Evolutionary conservation across 2,329 filamentous ascomycete species (phyloP), one percentile per base, ranked within the genome.

Genomic region (Tolypocladium inflatum): DNA sequence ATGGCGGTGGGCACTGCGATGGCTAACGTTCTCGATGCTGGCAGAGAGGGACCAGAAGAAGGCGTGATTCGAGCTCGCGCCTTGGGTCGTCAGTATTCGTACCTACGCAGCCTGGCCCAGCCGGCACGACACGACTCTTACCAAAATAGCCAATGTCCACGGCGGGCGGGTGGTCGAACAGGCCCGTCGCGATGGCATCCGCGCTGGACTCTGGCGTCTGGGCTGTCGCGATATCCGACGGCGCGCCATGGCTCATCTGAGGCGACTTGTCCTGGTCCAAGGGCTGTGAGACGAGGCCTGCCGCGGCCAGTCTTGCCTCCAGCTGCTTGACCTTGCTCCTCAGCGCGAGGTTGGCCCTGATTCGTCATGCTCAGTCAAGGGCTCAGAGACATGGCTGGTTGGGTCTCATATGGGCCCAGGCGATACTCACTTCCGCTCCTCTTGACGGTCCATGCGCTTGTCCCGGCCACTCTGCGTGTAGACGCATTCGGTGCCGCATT

Each of bases 11-110:
- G 37, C 39, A 30, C 57, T 59, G 19, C 58, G 59, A 9, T 63
- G 65, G 8, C 63, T 62, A 11, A 65, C 56, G 39, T 66, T 66
- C 8, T 65, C 65, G 21, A 70, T 65, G 26, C 61, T 63, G 1
- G 61, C 61, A 0, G 66, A 66, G 3, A 70, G 58, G 8, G 64
- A 63, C 51, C 66, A 61, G 55, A 69, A 70, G 42, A 69, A 59
- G 11, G 66, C 65, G 55, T 70, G 68, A 42, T 70, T 70, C 10
- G 68, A 68, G 39, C 63, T 69, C 8, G 68, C 60, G 8, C 68
- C 67, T 70, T 38, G n/a, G 19, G 30, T 9, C 15, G 48, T 51
- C 48, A 51, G 42, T 2, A 26, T 30, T 8, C 2, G 41, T 21
- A 21, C 41, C n/a, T 8, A 11, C 19, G 41, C 2, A 4, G 42